phyloP scores from a whole-genome alignment of 1,139 yeast genomes.

The Magnusiomyces tetraspermus region DNA sequence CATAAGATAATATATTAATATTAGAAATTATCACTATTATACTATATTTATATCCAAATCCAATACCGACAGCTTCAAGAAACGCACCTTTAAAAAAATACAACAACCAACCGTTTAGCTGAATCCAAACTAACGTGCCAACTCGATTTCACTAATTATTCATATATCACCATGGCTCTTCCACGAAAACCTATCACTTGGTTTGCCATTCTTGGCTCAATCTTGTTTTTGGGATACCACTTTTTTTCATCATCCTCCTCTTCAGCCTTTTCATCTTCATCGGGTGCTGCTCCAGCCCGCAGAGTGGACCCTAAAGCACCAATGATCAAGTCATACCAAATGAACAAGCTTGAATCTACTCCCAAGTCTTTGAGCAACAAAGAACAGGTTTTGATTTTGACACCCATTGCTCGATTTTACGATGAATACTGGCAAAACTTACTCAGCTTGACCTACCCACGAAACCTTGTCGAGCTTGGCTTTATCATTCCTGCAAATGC shows the following conservation, averaged over 20 bases:
- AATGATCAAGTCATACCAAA: slow-evolving; percentile 64
- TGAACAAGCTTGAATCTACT: slow-evolving; percentile 65
- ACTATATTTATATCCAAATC: too few relatives aligned
- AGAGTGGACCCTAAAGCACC: not conserved
- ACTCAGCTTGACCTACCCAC: slow-evolving; percentile 66
- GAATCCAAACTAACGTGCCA: too few relatives aligned
- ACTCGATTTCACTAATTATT: too few relatives aligned
- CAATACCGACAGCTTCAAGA: too few relatives aligned
- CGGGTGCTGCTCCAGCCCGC: not conserved
- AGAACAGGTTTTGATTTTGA: slow-evolving; percentile 73
- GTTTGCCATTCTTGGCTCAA: not conserved
- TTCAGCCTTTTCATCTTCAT: too few relatives aligned
- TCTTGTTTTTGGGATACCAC: not conserved
- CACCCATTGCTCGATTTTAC: slow-evolving; percentile 83
- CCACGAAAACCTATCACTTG: too few relatives aligned
- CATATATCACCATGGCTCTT: too few relatives aligned
- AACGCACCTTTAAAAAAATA: too few relatives aligned
- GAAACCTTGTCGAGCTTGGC: slow-evolving; percentile 75
- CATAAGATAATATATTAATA: too few relatives aligned
- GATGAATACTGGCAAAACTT: slow-evolving; percentile 83
- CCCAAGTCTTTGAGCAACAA: slow-evolving; percentile 59
- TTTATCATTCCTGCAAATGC: slow-evolving; percentile 76
- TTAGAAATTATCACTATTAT: too few relatives aligned
- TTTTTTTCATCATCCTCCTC: not conserved
- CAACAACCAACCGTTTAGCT: too few relatives aligned